Conservation (phyloP, 176 grass and related monocot species). For the Triticum timopheevii region DNA sequence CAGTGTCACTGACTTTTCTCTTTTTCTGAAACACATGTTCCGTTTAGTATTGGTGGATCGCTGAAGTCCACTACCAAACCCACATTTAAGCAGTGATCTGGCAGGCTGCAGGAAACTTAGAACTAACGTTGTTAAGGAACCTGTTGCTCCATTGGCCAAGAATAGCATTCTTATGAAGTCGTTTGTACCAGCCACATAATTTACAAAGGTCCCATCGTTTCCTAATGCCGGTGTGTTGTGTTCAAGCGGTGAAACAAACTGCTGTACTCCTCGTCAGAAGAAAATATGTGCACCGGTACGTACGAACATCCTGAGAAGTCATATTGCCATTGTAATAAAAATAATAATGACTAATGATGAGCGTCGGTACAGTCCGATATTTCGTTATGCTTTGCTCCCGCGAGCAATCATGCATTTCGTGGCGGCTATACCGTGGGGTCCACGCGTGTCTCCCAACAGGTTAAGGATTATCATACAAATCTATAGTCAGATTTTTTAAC, state of each 20-base stretch:
- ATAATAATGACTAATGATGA: slow-evolving; percentile 17
- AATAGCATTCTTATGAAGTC: neutral
- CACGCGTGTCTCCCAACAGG: neutral
- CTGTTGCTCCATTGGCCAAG: slow-evolving; percentile 11
- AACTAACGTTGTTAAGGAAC: slow-evolving; percentile 13
- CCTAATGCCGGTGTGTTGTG: neutral
- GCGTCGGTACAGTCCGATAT: slow-evolving; percentile 22
- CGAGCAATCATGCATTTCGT: slow-evolving; percentile 30
- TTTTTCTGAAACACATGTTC: neutral
- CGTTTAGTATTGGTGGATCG: neutral
- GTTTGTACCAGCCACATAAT: slow-evolving; percentile 8
- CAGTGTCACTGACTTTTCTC: neutral
- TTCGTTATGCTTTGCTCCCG: slow-evolving; percentile 12
- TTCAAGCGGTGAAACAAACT: slow-evolving; percentile 14
- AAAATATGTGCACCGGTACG: neutral
- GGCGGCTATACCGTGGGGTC: slow-evolving; percentile 5
- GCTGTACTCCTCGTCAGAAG: slow-evolving; percentile 7
- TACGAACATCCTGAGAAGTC: slow-evolving; percentile 2
- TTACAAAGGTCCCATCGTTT: slow-evolving; percentile 9
- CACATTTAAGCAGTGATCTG: slow-evolving; percentile 24
- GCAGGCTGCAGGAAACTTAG: slow-evolving; percentile 11
- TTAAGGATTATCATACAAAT: too few species aligned
- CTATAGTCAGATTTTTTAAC: too few species aligned
- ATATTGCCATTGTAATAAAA: neutral
- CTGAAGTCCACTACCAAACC: slow-evolving; percentile 31